Evolutionary conservation across 306 rosid species (phyloP), one percentile per base, ranked within the genome.

Genomic region (Prosopis cineraria): DNA sequence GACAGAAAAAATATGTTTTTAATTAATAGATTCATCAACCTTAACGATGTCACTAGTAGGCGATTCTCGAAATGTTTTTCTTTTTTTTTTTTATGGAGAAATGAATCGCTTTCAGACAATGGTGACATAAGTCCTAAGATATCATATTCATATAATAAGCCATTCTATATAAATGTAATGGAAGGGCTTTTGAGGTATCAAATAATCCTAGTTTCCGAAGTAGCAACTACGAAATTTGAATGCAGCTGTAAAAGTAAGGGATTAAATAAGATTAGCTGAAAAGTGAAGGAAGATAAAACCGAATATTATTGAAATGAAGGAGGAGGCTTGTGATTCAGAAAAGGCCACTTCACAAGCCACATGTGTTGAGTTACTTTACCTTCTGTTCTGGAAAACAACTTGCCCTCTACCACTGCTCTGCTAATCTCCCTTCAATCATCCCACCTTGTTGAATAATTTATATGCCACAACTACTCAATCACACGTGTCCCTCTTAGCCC

Each of bases 291-390:
- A 69, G 82, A 31, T 11, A 60, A 56, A 41, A 73, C 19, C 1
- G 10, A 44, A 47, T 56, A 27, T 48, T 56, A 27, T 60, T 16
- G 69, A 48, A 73, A 44, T 72, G 17, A 68, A 33, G 55, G n/a
- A 36, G 24, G 34, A 53, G 55, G 31, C 80, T 48, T 82, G 79
- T 83, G 86, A 83, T 78, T 45, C 19, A 52, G 37, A 20, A 72
- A 71, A 41, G 56, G 68, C 34, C 6, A 39, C 37, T 77, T 86
- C 94, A 88, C 94, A 83, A 53, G 92, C 39, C 84, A 59, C 92
- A 47, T 86, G 92, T 76, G 85, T 78, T 4, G 7, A 9, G 68
- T 76, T 79, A 50, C 74, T 66, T 75, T 64, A 48, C 75, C 78
- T 6, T 44, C 66, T 33, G 58, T 71, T 52, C 25, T 50, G 62